Percentiles rank a stretch among this genome's conserved stretches.
phyloP scores from a whole-genome alignment of 495 filamentous ascomycete species.

The Hypoxylon lenormandii region DNA sequence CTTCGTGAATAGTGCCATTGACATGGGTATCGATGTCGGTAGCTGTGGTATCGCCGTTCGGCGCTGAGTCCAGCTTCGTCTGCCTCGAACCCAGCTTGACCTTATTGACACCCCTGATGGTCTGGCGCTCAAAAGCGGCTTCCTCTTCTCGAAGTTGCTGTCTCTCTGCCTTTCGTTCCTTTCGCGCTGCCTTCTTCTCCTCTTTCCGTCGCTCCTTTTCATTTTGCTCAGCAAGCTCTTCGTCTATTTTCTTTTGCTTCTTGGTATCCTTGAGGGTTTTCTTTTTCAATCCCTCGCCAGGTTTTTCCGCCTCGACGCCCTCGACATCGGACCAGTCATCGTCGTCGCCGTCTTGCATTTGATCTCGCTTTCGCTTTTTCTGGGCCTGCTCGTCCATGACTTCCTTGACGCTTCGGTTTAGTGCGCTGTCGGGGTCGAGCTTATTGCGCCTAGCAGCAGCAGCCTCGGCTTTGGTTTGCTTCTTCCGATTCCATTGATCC shows the following conservation, averaged over 20 bases:
- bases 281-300: conserved; percentile 65
- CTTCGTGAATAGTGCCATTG: conserved; percentile 26
- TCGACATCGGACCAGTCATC: conserved; percentile 55
- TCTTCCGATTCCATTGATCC: conserved; percentile 88
- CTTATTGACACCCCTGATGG: conserved; percentile 52
- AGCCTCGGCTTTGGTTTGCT: conserved; percentile 86
- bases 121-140: conserved; percentile 54
- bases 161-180: conserved; percentile 51
- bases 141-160: conserved; percentile 55
- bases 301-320: conserved; percentile 65
- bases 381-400: conserved; percentile 83
- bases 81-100: conserved; percentile 48
- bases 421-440: conserved; percentile 81
- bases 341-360: conserved; percentile 53
- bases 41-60: conserved; percentile 41
- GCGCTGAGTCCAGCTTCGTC: conserved; percentile 27
- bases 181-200: conserved; percentile 54
- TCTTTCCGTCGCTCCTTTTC: conserved; percentile 50
- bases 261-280: conserved; percentile 57
- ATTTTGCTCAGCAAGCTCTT: conserved; percentile 35
- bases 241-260: conserved; percentile 51
- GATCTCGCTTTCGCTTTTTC: conserved; percentile 69
- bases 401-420: conserved; percentile 80
- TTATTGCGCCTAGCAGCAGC: conserved; percentile 82
- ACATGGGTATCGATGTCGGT: conserved; percentile 53